phyloP scores from a whole-genome alignment of 1,284 basidiomycete species.

The Cystobasidium sp. region DNA sequence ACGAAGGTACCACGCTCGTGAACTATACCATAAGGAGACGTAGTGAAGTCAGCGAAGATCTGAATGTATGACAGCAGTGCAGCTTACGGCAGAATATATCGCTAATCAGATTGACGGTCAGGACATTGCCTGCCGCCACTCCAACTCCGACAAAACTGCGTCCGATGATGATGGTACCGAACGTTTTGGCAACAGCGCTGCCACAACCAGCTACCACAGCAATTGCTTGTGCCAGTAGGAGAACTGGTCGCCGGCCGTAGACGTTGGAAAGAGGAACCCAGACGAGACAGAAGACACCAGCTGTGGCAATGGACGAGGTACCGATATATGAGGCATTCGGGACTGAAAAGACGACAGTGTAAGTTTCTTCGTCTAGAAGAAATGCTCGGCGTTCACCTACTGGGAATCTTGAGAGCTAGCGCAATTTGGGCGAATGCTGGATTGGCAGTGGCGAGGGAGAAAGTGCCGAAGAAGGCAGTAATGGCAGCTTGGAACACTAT shows the following conservation, averaged over 20 bases:
- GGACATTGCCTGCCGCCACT: conserved; percentile 29
- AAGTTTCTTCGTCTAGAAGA: not conserved
- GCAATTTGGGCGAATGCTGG: conserved; percentile 41
- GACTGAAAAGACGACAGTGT: not conserved
- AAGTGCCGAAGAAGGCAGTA: conserved; percentile 31
- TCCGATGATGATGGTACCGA: conserved; percentile 33
- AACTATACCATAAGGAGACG: not conserved
- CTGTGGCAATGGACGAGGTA: conserved; percentile 32
- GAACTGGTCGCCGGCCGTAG: conserved; percentile 35
- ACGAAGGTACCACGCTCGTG: conserved; percentile 39
- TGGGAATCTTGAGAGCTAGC: conserved; percentile 14
- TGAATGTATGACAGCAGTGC: not conserved
- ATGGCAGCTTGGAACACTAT: conserved; percentile 33
- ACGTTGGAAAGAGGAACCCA: conserved; percentile 34
- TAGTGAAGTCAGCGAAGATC: not conserved
- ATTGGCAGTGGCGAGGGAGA: conserved; percentile 35
- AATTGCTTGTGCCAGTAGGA: conserved; percentile 27
- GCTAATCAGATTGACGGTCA: conserved; percentile 36
- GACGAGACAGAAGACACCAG: conserved; percentile 27
- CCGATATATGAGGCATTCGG: conserved; percentile 31
- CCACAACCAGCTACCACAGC: conserved; percentile 26
- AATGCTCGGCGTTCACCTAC: not conserved
- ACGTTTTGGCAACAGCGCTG: conserved; percentile 18
- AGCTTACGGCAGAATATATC: conserved; percentile 40
- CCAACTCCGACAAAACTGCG: conserved; percentile 36